Conservation (phyloP, 176 grass and related monocot genomes). For the Dendrocalamus sinicus region DNA sequence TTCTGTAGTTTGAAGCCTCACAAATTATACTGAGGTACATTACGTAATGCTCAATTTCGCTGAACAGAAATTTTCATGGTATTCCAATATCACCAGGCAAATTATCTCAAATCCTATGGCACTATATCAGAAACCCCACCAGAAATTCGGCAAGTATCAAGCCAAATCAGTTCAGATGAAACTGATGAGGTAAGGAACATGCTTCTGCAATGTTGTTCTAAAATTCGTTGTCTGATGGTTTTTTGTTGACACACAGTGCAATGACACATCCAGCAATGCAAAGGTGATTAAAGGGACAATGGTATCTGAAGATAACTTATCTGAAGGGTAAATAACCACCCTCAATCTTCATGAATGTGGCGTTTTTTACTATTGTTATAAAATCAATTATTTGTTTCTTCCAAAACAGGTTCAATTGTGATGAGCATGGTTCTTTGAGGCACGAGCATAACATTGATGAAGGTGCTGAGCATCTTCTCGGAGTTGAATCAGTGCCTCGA, state of each 20-base stretch:
- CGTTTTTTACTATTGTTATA: background rate
- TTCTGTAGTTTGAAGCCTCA: background rate
- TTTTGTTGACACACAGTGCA: slow-evolving; percentile 25
- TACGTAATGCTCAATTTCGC: background rate
- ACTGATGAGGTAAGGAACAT: slow-evolving; percentile 40
- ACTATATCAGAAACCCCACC: slow-evolving; percentile 60
- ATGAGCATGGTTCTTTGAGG: slow-evolving; percentile 4
- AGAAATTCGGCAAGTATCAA: slow-evolving; percentile 45
- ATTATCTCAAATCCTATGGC: slow-evolving; percentile 76
- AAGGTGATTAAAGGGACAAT: background rate
- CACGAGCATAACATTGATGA: slow-evolving; percentile 25
- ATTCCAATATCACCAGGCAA: slow-evolving; percentile 51
- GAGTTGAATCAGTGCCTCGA: slow-evolving; percentile 21
- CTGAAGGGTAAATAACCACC: slow-evolving; percentile 42
- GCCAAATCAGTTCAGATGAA: slow-evolving; percentile 11
- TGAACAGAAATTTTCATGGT: background rate
- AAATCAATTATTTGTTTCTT: background rate
- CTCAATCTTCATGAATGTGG: background rate
- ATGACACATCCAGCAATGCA: slow-evolving; percentile 12
- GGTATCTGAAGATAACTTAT: slow-evolving; percentile 23
- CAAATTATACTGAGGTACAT: background rate
- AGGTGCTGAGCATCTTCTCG: background rate
- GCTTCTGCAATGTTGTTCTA: slow-evolving; percentile 33
- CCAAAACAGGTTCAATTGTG: slow-evolving; percentile 39
- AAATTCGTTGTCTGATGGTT: slow-evolving; percentile 24